These are phyloP conservation scores for Malassezia japonica DNA, from an alignment of 1,284 basidiomycete genomes.

Conservation along the genomic window DNA sequence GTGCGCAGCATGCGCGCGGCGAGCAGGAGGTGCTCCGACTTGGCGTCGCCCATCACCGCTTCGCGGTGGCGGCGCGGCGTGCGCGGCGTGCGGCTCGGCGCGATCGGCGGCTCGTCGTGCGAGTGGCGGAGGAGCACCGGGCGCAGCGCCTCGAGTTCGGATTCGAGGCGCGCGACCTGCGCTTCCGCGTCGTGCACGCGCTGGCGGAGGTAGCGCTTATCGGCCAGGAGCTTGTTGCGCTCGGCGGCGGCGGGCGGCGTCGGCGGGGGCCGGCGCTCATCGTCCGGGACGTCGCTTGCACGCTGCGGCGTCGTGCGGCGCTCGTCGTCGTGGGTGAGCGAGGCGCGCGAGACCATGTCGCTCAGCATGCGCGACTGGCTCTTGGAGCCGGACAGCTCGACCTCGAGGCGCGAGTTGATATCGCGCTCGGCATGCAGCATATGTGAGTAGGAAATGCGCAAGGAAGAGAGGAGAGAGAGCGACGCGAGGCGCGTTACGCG, in stretches of 20 bases:
- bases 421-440: constrained; percentile 30
- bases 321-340: constrained; percentile 24
- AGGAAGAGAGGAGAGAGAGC: constrained; percentile 37
- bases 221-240: constrained; percentile 41
- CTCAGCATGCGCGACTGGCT: constrained; percentile 43
- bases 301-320: not conserved
- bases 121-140: constrained; percentile 36
- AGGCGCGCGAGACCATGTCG: constrained; percentile 30
- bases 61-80: constrained; percentile 20
- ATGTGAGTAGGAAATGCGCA: constrained; percentile 35
- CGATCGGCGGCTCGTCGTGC: constrained; percentile 11
- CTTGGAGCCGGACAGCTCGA: constrained; percentile 40
- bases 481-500: constrained; percentile 32
- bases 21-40: constrained; percentile 50
- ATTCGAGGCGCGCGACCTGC: constrained; percentile 39
- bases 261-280: not conserved
- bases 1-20: constrained; percentile 46
- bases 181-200: constrained; percentile 42
- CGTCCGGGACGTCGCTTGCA: not conserved
- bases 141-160: constrained; percentile 36
- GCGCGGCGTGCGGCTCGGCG: not conserved
- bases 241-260: constrained; percentile 30
- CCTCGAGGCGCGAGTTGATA: constrained; percentile 35
- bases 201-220: constrained; percentile 41
- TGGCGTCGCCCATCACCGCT: constrained; percentile 50